These are phyloP conservation scores for Limnomonas spitsbergensis DNA, from an alignment of 139 green algal species.

Conservation along the genomic window DNA sequence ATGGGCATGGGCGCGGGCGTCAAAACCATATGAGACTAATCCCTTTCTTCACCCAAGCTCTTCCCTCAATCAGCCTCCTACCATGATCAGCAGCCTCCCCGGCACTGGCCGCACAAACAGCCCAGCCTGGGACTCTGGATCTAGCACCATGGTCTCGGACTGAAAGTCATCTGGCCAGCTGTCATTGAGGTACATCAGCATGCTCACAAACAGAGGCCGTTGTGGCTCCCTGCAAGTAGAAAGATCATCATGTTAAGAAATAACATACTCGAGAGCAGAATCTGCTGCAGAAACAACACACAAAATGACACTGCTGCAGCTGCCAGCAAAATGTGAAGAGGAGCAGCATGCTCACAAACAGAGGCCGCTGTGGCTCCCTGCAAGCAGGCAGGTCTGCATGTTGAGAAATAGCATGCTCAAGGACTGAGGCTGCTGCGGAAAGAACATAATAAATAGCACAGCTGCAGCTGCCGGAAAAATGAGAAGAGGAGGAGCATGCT, in stretches of 20 bases:
- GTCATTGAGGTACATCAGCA: conserved; percentile 77
- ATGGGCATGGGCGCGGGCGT: no score
- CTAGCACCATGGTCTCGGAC: conserved; percentile 77
- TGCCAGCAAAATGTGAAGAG: conserved; percentile 52
- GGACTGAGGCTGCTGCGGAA: conserved; percentile 57
- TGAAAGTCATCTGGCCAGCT: conserved; percentile 59
- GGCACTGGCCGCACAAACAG: conserved; percentile 64
- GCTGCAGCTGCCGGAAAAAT: no score
- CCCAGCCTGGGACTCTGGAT: conserved; percentile 55
- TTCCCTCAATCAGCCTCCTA: no score
- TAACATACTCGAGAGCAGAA: no score
- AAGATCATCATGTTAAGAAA: no score
- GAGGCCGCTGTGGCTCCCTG: conserved; percentile 61
- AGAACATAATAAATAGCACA: conserved; percentile 57
- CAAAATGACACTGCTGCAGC: not conserved
- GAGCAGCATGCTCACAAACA: conserved; percentile 72
- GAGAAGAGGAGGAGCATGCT: no score
- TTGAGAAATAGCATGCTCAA: not conserved
- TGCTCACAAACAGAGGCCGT: conserved; percentile 66
- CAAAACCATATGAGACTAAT: no score
- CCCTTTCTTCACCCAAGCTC: no score
- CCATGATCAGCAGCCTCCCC: conserved; percentile 22
- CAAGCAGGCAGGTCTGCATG: not conserved
- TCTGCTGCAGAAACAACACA: not conserved
- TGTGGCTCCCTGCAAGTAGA: conserved; percentile 48